Evolutionary conservation across 2,329 filamentous ascomycete species (phyloP).

Genomic region (Aotearoamyces nothofagi): DNA sequence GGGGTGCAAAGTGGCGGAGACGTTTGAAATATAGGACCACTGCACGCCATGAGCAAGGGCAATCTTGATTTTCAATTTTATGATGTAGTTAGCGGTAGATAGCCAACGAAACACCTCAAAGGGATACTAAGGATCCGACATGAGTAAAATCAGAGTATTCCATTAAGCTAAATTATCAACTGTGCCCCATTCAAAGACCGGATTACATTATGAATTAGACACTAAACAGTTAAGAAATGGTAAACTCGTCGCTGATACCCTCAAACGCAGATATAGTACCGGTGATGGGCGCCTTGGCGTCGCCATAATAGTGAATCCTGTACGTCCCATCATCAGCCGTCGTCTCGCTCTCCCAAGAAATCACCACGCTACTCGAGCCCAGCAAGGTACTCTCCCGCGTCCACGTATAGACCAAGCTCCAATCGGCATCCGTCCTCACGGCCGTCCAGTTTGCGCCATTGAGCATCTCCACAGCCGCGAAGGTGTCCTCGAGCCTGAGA

Average conservation of each 20-base stretch:
- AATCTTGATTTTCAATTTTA: too few species aligned
- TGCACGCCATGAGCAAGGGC: too few species aligned
- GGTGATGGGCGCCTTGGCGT: constrained; percentile 48
- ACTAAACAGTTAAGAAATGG: constrained; percentile 7
- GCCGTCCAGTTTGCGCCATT: constrained; percentile 39
- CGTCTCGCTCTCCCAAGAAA: constrained; percentile 65
- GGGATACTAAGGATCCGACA: too few species aligned
- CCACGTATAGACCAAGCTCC: constrained; percentile 74
- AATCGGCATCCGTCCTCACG: constrained; percentile 63
- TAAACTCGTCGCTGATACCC: constrained; percentile 34
- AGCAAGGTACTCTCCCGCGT: constrained; percentile 49
- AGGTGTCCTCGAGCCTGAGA: constrained; percentile 62
- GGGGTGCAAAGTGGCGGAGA: too few species aligned
- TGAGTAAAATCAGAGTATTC: too few species aligned
- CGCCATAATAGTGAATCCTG: constrained; percentile 69
- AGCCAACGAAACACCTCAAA: too few species aligned
- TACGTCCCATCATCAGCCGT: constrained; percentile 49
- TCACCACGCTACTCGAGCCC: constrained; percentile 61
- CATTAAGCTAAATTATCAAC: too few species aligned
- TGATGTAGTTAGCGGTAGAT: too few species aligned
- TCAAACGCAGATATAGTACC: constrained; percentile 52
- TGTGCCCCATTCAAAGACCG: too few species aligned
- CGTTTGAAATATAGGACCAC: too few species aligned
- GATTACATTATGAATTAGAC: too few species aligned
- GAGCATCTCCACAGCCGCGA: constrained; percentile 53